These are phyloP conservation scores for Cucumis sativus DNA, from an alignment of 306 rosid species.

Conservation along the genomic window DNA sequence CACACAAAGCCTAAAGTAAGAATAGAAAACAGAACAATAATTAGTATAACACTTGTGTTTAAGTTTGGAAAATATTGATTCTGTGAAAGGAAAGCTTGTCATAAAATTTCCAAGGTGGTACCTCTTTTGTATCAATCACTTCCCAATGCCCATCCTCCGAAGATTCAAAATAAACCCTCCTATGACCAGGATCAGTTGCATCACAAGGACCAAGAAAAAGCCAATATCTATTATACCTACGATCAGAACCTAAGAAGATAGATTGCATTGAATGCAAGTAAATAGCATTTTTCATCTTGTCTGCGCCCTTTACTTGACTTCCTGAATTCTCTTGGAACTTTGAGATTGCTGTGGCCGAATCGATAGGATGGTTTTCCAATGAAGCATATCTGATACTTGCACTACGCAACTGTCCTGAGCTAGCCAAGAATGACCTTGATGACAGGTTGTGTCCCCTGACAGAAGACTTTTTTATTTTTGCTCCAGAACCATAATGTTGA, in stretches of 20 bases:
- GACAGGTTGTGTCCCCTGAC: conserved; percentile 20
- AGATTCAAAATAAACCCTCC: conserved; percentile 94
- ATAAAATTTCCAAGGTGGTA: conserved; percentile 12
- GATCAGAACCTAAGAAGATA: conserved; percentile 92
- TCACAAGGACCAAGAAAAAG: conserved; percentile 93
- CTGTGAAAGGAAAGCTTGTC: not conserved
- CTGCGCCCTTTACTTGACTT: conserved; percentile 19
- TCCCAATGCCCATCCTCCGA: conserved; percentile 99
- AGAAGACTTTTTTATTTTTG: conserved; percentile 71
- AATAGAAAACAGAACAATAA: conserved; percentile 4
- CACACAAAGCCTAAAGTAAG: conserved; percentile 50
- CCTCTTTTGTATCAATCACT: conserved; percentile 89
- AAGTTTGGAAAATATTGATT: not conserved
- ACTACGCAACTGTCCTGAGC: conserved; percentile 30
- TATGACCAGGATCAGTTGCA: conserved; percentile 76
- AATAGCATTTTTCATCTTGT: conserved; percentile 14
- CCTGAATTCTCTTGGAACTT: conserved; percentile 23
- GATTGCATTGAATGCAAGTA: conserved; percentile 77
- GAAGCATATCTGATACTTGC: conserved; percentile 24
- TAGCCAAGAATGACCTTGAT: conserved; percentile 29
- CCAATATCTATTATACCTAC: conserved; percentile 94
- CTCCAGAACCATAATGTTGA: conserved; percentile 61
- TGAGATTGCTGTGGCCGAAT: conserved; percentile 47
- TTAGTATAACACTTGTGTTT: not conserved
- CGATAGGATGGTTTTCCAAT: conserved; percentile 40